Evolutionary conservation across 345 rosid species (phyloP).

Genomic region (Eucalyptus cloeziana): DNA sequence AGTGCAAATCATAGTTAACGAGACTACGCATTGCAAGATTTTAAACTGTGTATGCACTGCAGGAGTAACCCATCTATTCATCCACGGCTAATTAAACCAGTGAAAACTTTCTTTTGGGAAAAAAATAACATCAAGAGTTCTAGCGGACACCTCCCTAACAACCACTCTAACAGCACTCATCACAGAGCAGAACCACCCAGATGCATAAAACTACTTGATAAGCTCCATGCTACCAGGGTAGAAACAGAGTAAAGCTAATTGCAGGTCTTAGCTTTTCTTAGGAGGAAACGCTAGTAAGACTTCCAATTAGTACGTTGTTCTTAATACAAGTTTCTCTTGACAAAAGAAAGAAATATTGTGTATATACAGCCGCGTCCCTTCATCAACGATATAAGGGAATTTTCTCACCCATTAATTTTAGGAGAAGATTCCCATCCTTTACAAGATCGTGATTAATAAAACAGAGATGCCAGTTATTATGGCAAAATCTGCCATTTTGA

Average conservation of each 20-base stretch:
- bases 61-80: neutral
- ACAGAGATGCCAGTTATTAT: neutral
- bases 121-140: neutral
- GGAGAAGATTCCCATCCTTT: neutral
- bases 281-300: neutral
- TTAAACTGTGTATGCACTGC: neutral
- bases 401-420: neutral
- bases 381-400: neutral
- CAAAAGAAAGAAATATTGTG: neutral
- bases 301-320: neutral
- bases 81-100: neutral
- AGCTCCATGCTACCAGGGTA: neutral
- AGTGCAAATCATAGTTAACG: neutral
- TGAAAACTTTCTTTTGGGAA: neutral
- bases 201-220: neutral
- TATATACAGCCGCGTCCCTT: neutral
- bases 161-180: neutral
- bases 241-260: neutral
- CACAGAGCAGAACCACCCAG: neutral
- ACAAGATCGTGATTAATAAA: rapidly evolving
- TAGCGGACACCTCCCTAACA: neutral
- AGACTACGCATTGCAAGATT: rapidly evolving
- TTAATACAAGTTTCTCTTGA: neutral
- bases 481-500: neutral
- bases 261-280: neutral